Percentiles rank a stretch among this genome's conserved stretches.
Conservation (phyloP, 441 rosid genomes). For the Pelargonium fulgidum region DNA sequence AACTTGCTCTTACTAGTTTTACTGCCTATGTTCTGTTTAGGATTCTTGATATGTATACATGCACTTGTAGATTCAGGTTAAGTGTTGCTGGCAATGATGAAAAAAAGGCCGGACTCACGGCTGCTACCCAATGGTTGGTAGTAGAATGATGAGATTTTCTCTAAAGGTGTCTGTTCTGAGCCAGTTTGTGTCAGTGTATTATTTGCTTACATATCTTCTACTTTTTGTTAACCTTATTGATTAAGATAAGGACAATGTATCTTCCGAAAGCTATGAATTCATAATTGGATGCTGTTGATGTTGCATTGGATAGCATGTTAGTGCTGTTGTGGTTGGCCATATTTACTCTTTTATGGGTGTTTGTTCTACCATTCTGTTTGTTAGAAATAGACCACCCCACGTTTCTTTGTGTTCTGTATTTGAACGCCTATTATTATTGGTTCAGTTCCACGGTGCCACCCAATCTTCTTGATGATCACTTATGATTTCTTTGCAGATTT, state of each 20-base stretch:
- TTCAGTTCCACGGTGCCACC: not conserved
- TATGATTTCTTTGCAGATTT: constrained; percentile 36
- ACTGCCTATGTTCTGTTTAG: too few species aligned
- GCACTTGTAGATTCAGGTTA: too few species aligned
- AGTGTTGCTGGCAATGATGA: constrained; percentile 40
- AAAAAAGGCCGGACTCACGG: constrained; percentile 60
- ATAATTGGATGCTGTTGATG: too few species aligned
- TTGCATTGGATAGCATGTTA: too few species aligned
- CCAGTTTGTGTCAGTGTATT: constrained; percentile 16
- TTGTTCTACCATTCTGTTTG: not conserved
- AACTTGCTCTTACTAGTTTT: too few species aligned
- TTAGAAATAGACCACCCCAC: too few species aligned
- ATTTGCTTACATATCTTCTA: too few species aligned
- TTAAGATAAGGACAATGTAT: not conserved
- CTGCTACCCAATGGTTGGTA: constrained; percentile 32
- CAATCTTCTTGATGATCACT: constrained; percentile 8
- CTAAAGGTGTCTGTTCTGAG: constrained; percentile 46
- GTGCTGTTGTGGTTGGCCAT: too few species aligned
- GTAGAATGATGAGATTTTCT: constrained; percentile 39
- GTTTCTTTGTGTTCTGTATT: too few species aligned
- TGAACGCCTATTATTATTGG: not conserved
- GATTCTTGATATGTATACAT: too few species aligned
- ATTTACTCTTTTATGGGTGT: not conserved
- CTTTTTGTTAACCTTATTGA: not conserved
- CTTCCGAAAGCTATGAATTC: not conserved